phyloP scores from a whole-genome alignment of 2,329 filamentous ascomycete species.

The Ophiostoma tasmaniense region DNA sequence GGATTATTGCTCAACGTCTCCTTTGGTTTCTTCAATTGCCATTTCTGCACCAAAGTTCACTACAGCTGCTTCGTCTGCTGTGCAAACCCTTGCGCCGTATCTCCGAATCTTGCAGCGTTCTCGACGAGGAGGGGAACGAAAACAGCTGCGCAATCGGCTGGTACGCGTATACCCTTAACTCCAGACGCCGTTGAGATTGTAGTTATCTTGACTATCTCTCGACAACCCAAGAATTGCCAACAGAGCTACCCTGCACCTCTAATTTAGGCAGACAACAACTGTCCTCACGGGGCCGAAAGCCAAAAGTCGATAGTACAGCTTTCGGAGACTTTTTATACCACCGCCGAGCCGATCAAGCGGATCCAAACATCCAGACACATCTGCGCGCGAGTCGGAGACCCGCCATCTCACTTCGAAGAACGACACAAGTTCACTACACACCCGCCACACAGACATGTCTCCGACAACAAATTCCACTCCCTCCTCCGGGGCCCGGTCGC shows the following conservation, averaged over 20 bases:
- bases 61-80: neutral
- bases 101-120: neutral
- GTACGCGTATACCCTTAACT: neutral
- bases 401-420: neutral
- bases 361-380: neutral
- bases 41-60: neutral
- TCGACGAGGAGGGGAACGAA: neutral
- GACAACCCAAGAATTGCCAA: neutral
- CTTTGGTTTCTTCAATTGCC: neutral
- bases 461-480: constrained; percentile 71
- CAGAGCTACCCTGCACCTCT: neutral
- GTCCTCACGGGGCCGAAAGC: neutral
- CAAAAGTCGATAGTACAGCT: neutral
- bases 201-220: neutral
- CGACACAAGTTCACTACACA: neutral
- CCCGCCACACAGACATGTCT: constrained; percentile 43
- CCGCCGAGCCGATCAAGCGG: neutral
- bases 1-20: neutral
- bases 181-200: neutral
- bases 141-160: neutral
- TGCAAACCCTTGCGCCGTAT: neutral
- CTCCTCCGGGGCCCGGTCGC: constrained; percentile 67
- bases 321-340: neutral
- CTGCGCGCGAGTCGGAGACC: neutral
- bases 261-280: neutral